Evolutionary conservation across 352 stramenopile species (phyloP).

Genomic region (Globisporangium rhizosaccharum): DNA sequence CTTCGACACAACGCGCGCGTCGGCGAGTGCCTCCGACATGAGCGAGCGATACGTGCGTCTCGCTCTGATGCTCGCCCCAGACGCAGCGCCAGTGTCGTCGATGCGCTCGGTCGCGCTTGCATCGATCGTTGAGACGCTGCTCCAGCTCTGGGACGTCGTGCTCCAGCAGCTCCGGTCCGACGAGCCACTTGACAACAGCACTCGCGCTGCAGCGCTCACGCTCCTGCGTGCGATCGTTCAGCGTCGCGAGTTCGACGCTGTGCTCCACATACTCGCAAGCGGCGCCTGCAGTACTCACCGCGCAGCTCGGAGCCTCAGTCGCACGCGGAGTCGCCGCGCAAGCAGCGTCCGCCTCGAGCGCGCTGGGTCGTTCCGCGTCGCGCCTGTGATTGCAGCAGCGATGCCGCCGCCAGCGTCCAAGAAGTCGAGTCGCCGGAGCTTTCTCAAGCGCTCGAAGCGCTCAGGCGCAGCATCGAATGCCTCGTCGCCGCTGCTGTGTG

Average conservation of each 20-base stretch:
- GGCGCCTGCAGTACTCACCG: slow-evolving; percentile 43
- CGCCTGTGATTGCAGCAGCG: slow-evolving; percentile 5
- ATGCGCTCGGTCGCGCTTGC: slow-evolving; percentile 21
- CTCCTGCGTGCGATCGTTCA: slow-evolving; percentile 39
- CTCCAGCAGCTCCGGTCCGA: slow-evolving; percentile 32
- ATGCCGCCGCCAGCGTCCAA: slow-evolving; percentile 6
- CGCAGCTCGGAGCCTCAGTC: slow-evolving; percentile 9
- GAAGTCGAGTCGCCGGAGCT: slow-evolving; percentile 10
- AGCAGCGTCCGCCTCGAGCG: slow-evolving; percentile 16
- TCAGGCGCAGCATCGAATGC: slow-evolving; percentile 14
- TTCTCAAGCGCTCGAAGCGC: slow-evolving; percentile 17
- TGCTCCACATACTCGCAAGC: slow-evolving; percentile 41
- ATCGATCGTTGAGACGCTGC: slow-evolving; percentile 18
- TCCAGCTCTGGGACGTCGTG: slow-evolving; percentile 56
- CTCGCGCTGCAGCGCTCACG: neutral
- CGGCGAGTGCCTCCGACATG: no score
- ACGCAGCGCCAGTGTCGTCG: neutral
- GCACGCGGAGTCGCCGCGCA: slow-evolving; percentile 14
- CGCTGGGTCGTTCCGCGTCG: slow-evolving; percentile 8
- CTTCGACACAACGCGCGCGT: slow-evolving; percentile 5
- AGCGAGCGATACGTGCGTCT: slow-evolving; percentile 9
- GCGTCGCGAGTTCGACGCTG: slow-evolving; percentile 49
- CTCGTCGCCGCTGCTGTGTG: slow-evolving; percentile 29
- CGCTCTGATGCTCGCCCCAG: slow-evolving; percentile 20
- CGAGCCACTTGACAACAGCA: slow-evolving; percentile 15